Percentiles rank a stretch among this genome's conserved stretches.
Conservation (phyloP, 2,329 filamentous ascomycete genomes). For the Aotearoamyces nothofagi region DNA sequence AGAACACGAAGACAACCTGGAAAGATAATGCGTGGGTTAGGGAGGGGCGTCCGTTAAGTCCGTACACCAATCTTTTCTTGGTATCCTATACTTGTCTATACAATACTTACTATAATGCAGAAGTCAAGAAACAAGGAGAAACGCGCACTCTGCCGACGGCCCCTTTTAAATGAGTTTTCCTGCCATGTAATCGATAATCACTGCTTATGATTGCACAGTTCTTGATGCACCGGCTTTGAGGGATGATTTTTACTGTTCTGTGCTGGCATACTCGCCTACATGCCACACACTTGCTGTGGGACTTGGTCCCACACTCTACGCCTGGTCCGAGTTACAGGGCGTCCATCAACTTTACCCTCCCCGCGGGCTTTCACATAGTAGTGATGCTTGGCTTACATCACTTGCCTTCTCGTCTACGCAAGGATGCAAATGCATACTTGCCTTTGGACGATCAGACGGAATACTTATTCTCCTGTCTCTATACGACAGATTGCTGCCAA, state of each 20-base stretch:
- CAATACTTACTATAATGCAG: constrained; percentile 6
- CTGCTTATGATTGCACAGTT: constrained; percentile 38
- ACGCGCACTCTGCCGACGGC: constrained; percentile 44
- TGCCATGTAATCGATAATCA: not conserved
- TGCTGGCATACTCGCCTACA: constrained; percentile 69
- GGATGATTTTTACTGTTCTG: constrained; percentile 91
- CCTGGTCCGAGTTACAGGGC: constrained; percentile 69
- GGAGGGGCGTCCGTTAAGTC: no score
- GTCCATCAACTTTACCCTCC: constrained; percentile 37
- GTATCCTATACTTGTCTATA: not conserved
- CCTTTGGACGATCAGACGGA: constrained; percentile 68
- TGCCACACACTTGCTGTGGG: constrained; percentile 71
- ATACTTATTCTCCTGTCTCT: constrained; percentile 66
- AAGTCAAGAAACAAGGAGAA: constrained; percentile 15
- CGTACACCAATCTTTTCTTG: no score
- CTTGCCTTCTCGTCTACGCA: constrained; percentile 75
- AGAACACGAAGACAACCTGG: constrained; percentile 21
- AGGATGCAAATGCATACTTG: constrained; percentile 67
- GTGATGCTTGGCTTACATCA: constrained; percentile 56
- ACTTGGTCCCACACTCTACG: constrained; percentile 63
- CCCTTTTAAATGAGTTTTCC: constrained; percentile 55
- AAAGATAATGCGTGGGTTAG: constrained; percentile 16
- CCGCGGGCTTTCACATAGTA: constrained; percentile 28
- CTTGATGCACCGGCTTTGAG: constrained; percentile 79
- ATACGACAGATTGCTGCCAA: constrained; percentile 46